A percentile compares a stretch with the other conserved stretches of the same genome.
Evolutionary conservation across 306 rosid species (phyloP).

Genomic region (Canavalia ensiformis): DNA sequence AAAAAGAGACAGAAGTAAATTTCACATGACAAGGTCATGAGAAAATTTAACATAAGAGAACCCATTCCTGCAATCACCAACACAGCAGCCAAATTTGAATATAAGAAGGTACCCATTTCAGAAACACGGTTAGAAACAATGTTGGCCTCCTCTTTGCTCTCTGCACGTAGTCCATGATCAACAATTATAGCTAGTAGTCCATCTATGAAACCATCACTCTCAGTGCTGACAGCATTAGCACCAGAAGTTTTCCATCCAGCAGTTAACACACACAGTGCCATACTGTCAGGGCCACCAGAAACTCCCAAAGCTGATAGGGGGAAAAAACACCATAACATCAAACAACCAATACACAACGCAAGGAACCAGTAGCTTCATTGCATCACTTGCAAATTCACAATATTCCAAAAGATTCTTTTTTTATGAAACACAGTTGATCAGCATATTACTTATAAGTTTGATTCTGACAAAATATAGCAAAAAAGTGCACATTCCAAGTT

Average conservation of each 20-base stretch:
- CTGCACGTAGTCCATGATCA: slow-evolving; percentile 92
- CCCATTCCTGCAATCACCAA: slow-evolving; percentile 37
- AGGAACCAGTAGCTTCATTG: neutral
- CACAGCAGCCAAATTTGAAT: slow-evolving; percentile 10
- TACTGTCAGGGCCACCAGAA: slow-evolving; percentile 98
- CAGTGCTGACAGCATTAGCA: slow-evolving; percentile 51
- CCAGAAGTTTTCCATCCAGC: slow-evolving; percentile 79
- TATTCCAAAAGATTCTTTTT: neutral
- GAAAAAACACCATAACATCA: slow-evolving; percentile 44
- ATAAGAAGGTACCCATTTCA: slow-evolving; percentile 62
- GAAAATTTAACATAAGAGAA: neutral
- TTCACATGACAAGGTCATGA: neutral
- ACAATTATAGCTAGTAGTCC: slow-evolving; percentile 84
- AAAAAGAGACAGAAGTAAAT: neutral
- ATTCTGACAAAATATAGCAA: slow-evolving; percentile 23
- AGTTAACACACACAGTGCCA: slow-evolving; percentile 81
- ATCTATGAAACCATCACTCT: slow-evolving; percentile 61
- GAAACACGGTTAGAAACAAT: slow-evolving; percentile 70
- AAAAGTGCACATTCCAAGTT: slow-evolving; percentile 34
- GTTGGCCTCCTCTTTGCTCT: slow-evolving; percentile 86
- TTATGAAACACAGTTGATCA: slow-evolving; percentile 13
- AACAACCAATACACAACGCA: slow-evolving; percentile 11
- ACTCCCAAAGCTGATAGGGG: slow-evolving; percentile 80
- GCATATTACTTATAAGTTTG: slow-evolving; percentile 17
- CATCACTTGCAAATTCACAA: neutral